Base-by-base conservation (phyloP, 805 yeast species). In the Pichia insulana region DNA sequence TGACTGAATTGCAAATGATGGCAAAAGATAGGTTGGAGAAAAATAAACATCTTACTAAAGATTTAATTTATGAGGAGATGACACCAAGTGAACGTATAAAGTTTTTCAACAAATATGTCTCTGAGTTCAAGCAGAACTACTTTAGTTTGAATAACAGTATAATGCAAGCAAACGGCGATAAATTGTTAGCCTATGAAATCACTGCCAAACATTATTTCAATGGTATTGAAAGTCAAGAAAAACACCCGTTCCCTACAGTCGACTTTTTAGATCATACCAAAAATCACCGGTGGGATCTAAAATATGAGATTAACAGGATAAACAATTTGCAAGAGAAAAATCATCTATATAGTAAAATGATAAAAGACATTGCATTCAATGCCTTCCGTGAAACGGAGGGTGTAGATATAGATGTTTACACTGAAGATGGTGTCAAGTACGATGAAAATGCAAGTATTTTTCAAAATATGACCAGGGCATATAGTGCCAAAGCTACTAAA, bases 141-240 rank as follows among this genome's bases (percentile, higher is more conserved):
- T 42, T 34, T 18, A 30, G 30, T 17, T 38, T 54, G 10, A 60
- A 55, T 43, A 37, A 47, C 25, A 11, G n/a, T 10, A 45, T 51
- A 13, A 44, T 50, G 30, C 34, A 28, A 36, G 41, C 45, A 41
- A 54, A 50, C 19, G 34, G 37, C 16, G 43, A 50, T 11, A 38
- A 46, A 17, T 43, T 48, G 19, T 49, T 63, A 36, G 75, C 75
- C 12, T 69, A 65, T 49, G 59, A 61, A 33, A 47, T 73, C 9
- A 49, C 47, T 6, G 59, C 67, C 0, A 52, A 58, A 9, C 70
- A 70, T 49, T 50, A 45, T 20, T 62, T 68, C 42, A 58, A 67
- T 37, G 68, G 61, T n/a, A 41, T 53, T n/a, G 49, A 39, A 13
- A 49, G 46, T 11, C 37, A 43, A 5, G 46, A 36, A 8, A 38